Conservation (phyloP, 345 rosid genomes). For the Capsella bursapastoris region DNA sequence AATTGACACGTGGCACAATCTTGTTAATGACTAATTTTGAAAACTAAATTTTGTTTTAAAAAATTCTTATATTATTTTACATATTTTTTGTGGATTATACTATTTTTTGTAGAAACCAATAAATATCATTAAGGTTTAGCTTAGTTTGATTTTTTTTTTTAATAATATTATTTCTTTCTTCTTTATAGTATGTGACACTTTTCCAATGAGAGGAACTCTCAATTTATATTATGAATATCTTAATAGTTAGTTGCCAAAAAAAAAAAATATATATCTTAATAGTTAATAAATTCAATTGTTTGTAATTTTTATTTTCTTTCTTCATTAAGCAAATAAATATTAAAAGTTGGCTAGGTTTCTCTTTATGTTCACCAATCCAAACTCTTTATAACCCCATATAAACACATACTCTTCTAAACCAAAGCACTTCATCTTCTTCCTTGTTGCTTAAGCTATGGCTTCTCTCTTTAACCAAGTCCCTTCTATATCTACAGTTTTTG, state of each 20-base stretch:
- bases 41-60: too few relatives aligned
- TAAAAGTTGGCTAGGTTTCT: neutral
- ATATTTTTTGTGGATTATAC: neutral
- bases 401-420: neutral
- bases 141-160: neutral
- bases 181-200: neutral
- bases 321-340: neutral
- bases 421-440: neutral
- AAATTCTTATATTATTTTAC: too few relatives aligned
- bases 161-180: too few relatives aligned
- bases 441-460: conserved; percentile 17
- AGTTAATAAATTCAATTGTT: too few relatives aligned
- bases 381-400: neutral
- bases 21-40: too few relatives aligned
- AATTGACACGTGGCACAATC: too few relatives aligned
- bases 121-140: neutral
- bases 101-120: neutral
- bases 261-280: too few relatives aligned
- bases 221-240: too few relatives aligned
- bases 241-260: too few relatives aligned
- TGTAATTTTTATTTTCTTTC: neutral
- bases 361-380: too few relatives aligned
- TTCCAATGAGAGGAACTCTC: neutral
- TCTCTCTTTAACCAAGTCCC: conserved; percentile 35
- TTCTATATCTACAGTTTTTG: conserved; percentile 35